phyloP scores from a whole-genome alignment of 2,329 filamentous ascomycete species.

The Paecilomyces sp. region DNA sequence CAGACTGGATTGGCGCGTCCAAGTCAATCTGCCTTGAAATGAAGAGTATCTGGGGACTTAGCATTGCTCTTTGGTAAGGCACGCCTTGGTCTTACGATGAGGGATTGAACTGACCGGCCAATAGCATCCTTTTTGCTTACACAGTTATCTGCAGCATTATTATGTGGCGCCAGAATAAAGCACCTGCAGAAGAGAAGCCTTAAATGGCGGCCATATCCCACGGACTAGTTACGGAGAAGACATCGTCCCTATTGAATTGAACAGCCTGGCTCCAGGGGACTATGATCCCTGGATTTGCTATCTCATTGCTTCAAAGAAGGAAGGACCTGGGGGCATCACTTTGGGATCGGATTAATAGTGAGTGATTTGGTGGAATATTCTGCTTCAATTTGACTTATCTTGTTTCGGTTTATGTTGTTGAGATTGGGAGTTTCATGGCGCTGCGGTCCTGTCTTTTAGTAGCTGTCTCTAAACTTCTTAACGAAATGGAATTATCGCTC shows the following conservation, averaged over 20 bases:
- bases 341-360: not conserved
- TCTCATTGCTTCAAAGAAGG: not conserved
- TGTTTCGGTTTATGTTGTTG: not conserved
- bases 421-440: not conserved
- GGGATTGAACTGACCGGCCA: slow-evolving; percentile 3
- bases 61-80: slow-evolving; percentile 65
- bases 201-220: not conserved
- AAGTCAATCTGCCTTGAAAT: slow-evolving; percentile 69
- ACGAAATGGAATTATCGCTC: not conserved
- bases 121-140: slow-evolving; percentile 59
- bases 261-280: not conserved
- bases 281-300: not conserved
- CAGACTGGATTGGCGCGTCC: slow-evolving; percentile 53
- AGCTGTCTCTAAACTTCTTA: not conserved
- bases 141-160: slow-evolving; percentile 52
- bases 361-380: not conserved
- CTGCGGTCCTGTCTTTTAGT: not conserved
- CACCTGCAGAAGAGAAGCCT: slow-evolving; percentile 13
- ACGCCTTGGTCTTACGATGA: not conserved
- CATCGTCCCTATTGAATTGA: not conserved
- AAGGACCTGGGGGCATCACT: not conserved
- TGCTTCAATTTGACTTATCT: not conserved
- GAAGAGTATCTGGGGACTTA: slow-evolving; percentile 81
- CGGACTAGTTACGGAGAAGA: not conserved
- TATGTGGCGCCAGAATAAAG: slow-evolving; percentile 56